These are phyloP conservation scores for Talaromyces ruber DNA, from an alignment of 495 filamentous ascomycete genomes.

Conservation along the genomic window DNA sequence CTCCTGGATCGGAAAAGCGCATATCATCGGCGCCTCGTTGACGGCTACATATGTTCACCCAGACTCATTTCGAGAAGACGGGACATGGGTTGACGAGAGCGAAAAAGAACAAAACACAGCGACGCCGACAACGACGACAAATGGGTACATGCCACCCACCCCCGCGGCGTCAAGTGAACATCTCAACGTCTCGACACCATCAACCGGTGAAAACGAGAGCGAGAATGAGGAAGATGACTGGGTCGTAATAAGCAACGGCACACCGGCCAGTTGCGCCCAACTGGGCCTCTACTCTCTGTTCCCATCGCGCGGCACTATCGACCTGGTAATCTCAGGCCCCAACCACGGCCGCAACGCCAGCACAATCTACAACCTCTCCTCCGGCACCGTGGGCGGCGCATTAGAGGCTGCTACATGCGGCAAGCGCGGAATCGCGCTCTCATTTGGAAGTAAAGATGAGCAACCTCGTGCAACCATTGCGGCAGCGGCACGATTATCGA, in stretches of 20 bases:
- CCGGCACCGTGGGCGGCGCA: conserved; percentile 85
- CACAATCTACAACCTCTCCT: conserved; percentile 79
- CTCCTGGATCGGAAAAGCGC: conserved; percentile 97
- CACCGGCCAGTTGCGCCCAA: conserved; percentile 80
- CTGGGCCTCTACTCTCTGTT: conserved; percentile 88
- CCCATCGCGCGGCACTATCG: conserved; percentile 59
- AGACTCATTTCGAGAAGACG: conserved; percentile 47
- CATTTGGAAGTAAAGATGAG: conserved; percentile 72
- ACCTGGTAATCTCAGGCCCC: conserved; percentile 83
- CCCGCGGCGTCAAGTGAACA: conserved; percentile 12
- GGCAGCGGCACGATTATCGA: conserved; percentile 58
- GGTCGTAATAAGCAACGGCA: conserved; percentile 81
- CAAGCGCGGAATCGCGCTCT: conserved; percentile 68
- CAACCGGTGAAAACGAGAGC: conserved; percentile 19
- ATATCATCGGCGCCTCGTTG: conserved; percentile 77
- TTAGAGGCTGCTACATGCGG: conserved; percentile 83
- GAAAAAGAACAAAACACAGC: not conserved
- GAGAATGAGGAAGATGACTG: conserved; percentile 52
- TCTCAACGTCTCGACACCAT: conserved; percentile 11
- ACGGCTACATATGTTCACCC: conserved; percentile 77
- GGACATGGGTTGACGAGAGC: conserved; percentile 26
- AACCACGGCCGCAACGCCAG: conserved; percentile 96
- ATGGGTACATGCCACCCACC: conserved; percentile 31
- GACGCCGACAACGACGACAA: not conserved
- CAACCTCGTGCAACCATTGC: conserved; percentile 60